Evolutionary conservation across 1,284 basidiomycete species (phyloP).

Genomic region (Coriolopsis trogii): DNA sequence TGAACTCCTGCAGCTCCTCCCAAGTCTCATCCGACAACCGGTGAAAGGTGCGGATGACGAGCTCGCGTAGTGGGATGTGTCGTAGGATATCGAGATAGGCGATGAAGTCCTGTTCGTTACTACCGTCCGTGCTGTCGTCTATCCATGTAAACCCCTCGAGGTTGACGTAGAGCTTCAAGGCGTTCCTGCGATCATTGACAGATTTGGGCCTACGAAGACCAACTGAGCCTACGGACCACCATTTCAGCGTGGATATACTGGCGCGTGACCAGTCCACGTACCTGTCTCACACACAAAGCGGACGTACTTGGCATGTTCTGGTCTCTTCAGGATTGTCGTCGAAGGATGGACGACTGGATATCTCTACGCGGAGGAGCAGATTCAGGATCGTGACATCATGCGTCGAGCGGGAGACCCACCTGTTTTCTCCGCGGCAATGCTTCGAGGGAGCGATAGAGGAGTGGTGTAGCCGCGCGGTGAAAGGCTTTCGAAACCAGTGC

Average conservation of each 20-base stretch:
- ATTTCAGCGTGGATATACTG: too few relatives aligned
- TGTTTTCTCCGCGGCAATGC: slow-evolving; percentile 22
- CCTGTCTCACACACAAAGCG: slow-evolving; percentile 63
- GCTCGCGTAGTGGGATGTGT: slow-evolving; percentile 49
- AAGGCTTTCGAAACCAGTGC: slow-evolving; percentile 56
- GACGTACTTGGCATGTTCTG: slow-evolving; percentile 63
- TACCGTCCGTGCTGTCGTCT: slow-evolving; percentile 48
- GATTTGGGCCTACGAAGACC: slow-evolving; percentile 45
- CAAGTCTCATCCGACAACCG: slow-evolving; percentile 61
- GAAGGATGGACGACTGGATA: slow-evolving; percentile 48
- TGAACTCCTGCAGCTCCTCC: slow-evolving; percentile 51
- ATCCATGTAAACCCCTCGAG: slow-evolving; percentile 63
- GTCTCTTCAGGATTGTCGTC: slow-evolving; percentile 53
- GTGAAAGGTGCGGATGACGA: slow-evolving; percentile 61
- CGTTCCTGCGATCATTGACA: slow-evolving; percentile 47
- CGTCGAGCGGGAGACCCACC: neutral
- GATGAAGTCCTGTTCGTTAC: slow-evolving; percentile 39
- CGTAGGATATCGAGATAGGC: slow-evolving; percentile 47
- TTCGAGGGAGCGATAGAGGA: slow-evolving; percentile 62
- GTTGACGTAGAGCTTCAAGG: slow-evolving; percentile 58
- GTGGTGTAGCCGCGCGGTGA: slow-evolving; percentile 54
- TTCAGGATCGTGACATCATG: neutral
- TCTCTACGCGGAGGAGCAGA: too few relatives aligned
- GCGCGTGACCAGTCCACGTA: too few relatives aligned
- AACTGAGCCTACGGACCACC: slow-evolving; percentile 37